Conservation (phyloP, 2,329 filamentous ascomycete species). For the Xylaria sp. region DNA sequence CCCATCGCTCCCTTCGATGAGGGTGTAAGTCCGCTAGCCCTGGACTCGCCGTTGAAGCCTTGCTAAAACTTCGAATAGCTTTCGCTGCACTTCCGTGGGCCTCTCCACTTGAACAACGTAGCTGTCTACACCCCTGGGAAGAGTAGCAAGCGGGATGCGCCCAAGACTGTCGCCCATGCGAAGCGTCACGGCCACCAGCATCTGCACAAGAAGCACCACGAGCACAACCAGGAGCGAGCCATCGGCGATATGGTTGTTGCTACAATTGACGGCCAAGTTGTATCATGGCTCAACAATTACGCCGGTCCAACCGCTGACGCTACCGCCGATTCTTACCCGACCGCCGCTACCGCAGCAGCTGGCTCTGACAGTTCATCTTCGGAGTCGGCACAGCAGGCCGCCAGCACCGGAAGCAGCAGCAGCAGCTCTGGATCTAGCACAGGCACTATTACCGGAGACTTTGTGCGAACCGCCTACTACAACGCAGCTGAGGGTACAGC, state of each 20-base stretch:
- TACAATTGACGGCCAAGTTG: constrained; percentile 67
- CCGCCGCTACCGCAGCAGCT: constrained; percentile 33
- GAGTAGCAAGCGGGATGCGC: constrained; percentile 51
- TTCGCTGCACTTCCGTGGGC: constrained; percentile 78
- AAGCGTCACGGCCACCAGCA: constrained; percentile 63
- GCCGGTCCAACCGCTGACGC: constrained; percentile 51
- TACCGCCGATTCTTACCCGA: constrained; percentile 36
- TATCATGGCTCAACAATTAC: constrained; percentile 69
- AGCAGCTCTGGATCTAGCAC: constrained; percentile 23
- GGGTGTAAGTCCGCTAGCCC: constrained; percentile 65
- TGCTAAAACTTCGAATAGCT: constrained; percentile 60
- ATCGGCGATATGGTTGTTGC: constrained; percentile 62
- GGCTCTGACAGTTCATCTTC: constrained; percentile 27
- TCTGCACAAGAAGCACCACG: constrained; percentile 58
- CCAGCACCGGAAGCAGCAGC: background rate
- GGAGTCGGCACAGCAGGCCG: constrained; percentile 30
- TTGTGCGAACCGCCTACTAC: constrained; percentile 59
- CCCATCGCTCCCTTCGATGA: constrained; percentile 74
- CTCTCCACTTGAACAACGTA: constrained; percentile 72
- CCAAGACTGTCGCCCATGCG: constrained; percentile 45
- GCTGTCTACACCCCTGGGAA: constrained; percentile 72
- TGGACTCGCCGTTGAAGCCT: too few relatives aligned
- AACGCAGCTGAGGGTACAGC: constrained; percentile 53
- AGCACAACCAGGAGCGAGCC: constrained; percentile 58
- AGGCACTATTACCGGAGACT: constrained; percentile 49